Evolutionary conservation across 257 asterid species (phyloP).

Genomic region (Capsicum pubescens): DNA sequence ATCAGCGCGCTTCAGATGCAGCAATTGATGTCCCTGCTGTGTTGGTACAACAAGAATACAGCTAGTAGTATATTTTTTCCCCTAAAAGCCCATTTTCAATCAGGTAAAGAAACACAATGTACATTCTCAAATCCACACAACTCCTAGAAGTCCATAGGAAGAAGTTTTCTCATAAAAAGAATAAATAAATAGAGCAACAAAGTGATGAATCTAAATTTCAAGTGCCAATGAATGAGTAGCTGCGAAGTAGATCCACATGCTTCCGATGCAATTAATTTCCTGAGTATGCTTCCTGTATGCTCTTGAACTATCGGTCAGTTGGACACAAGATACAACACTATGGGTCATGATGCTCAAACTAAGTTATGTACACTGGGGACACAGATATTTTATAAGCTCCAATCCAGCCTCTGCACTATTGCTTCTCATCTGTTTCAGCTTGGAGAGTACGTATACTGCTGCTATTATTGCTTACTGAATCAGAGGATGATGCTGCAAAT

Average conservation of each 20-base stretch:
- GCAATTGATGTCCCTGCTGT: too few relatives aligned
- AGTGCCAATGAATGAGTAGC: neutral
- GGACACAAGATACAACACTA: slow-evolving; percentile 22
- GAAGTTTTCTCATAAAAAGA: neutral
- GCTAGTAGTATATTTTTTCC: too few relatives aligned
- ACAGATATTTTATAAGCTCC: neutral
- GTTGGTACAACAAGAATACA: neutral
- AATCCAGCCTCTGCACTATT: neutral
- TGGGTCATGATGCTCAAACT: slow-evolving; percentile 7
- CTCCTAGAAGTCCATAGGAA: neutral
- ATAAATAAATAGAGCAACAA: too few relatives aligned
- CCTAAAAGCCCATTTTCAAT: neutral
- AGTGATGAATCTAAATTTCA: neutral
- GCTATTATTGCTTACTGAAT: slow-evolving; percentile 25
- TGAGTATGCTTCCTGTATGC: neutral
- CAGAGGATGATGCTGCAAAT: slow-evolving; percentile 51
- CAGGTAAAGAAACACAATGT: neutral
- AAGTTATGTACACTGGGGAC: neutral
- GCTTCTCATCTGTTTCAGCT: slow-evolving; percentile 9
- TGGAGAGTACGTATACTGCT: neutral
- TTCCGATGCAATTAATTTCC: neutral
- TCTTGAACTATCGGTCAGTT: neutral
- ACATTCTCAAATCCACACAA: neutral
- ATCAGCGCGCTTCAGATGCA: too few relatives aligned
- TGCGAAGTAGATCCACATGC: neutral